Conservation (phyloP, 257 asterid species). For the Echites panduratus region DNA sequence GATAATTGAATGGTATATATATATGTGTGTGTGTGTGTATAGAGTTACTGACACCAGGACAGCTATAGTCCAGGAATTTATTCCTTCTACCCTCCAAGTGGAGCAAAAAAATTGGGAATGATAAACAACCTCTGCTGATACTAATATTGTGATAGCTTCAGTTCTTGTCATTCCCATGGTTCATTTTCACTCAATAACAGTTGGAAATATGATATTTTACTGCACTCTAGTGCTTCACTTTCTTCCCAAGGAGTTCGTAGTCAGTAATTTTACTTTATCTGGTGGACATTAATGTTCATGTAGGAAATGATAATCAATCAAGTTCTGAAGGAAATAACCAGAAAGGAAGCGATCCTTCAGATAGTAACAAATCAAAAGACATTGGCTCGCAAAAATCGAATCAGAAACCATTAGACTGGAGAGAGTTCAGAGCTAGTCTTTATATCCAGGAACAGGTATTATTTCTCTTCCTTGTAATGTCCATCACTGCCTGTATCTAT, state of each 20-base stretch:
- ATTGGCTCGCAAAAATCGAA: slow-evolving; percentile 40
- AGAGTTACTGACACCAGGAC: neutral
- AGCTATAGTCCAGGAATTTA: neutral
- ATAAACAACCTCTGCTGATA: neutral
- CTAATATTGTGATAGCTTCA: neutral
- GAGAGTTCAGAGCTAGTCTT: slow-evolving; percentile 47
- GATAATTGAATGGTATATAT: neutral
- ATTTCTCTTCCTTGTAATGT: neutral
- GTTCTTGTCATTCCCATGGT: neutral
- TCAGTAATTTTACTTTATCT: slow-evolving; percentile 2
- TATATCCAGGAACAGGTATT: slow-evolving; percentile 39
- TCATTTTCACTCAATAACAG: neutral
- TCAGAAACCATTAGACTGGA: slow-evolving; percentile 60
- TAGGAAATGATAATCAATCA: slow-evolving; percentile 35
- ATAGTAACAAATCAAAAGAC: slow-evolving; percentile 43
- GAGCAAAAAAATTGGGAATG: no score
- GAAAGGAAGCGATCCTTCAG: slow-evolving; percentile 50
- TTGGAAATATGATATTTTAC: neutral
- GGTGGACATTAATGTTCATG: slow-evolving; percentile 8
- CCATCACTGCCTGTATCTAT: neutral
- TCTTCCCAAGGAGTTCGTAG: neutral
- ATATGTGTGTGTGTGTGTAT: neutral
- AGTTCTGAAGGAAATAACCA: slow-evolving; percentile 57
- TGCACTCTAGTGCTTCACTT: neutral
- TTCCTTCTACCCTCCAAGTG: neutral